Base-by-base conservation (phyloP, 2,329 filamentous ascomycete genomes). In the Fusarium nodosum region DNA sequence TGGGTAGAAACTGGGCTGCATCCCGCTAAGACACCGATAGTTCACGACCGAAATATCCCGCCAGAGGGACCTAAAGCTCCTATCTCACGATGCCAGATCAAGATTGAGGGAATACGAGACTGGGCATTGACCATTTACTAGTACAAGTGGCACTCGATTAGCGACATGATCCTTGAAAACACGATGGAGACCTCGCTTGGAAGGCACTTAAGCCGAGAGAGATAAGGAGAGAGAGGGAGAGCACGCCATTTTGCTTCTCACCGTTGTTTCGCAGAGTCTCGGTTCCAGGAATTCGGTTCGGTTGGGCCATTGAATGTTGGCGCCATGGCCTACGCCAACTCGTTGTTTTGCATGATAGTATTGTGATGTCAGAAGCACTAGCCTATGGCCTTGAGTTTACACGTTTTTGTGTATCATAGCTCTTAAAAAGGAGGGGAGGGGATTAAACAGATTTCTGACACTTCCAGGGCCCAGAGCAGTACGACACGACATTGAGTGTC, bases 121-220 rank as follows among this genome's bases (percentile, higher is more conserved):
- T 22, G 13, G 24, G 48, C 48, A 51, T 39, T 51, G 48, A 39
- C 48, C 48, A 30, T 16, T 28, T 16, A 3, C 33, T 38, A 24
- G 48, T 20, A 39, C 48, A 51, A 51, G 48, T 51, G 33, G 33
- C 33, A 34, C 48, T 39, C 33, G 22, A 51, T 51, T 51, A 39
- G 48, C 48, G 48, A 51, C n/a, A 51, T 46, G 24, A 51, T 51
- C 48, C 48, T 51, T 51, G 48, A 28, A 28, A 16, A n/a, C 33
- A 28, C 18, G 24, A 34, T 22, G 22, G 26, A 39, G 33, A 38
- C 26, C 13, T 34, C 26, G 33, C 33, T 39, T 39, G 33, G n/a
- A n/a, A 39, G 5, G 15, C 34, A 51, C 24, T 28, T 10, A 16
- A 28, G 33, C 47, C 26, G 47, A 34, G 10, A 28, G 13, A 22